Percentiles rank a stretch among this genome's conserved stretches.
phyloP scores from a whole-genome alignment of 1,284 basidiomycete species.

The Pulchroboletus neoregius region DNA sequence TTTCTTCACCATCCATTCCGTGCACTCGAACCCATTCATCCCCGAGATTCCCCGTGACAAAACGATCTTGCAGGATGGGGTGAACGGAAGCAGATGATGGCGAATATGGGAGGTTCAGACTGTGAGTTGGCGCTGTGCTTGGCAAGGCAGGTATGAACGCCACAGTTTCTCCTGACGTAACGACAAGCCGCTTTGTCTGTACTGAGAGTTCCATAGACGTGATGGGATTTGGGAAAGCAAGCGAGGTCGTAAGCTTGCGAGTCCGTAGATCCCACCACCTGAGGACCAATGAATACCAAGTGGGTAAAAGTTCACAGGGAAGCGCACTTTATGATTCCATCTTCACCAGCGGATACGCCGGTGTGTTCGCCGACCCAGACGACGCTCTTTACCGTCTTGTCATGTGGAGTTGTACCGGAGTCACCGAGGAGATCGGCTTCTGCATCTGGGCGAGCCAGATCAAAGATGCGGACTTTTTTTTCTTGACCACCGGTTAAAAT shows the following conservation, averaged over 20 bases:
- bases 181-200: slow-evolving; percentile 81
- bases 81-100: slow-evolving; percentile 93
- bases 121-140: slow-evolving; percentile 54
- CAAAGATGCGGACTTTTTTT: slow-evolving; percentile 95
- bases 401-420: slow-evolving; percentile 62
- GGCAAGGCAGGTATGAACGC: slow-evolving; percentile 77
- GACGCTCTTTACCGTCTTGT: slow-evolving; percentile 88
- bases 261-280: slow-evolving; percentile 98
- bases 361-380: slow-evolving; percentile 89
- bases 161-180: slow-evolving; percentile 90
- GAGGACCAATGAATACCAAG: slow-evolving; percentile 10
- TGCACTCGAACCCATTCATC: slow-evolving; percentile 98
- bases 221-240: slow-evolving; percentile 78
- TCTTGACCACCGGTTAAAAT: slow-evolving; percentile 95
- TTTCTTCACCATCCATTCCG: slow-evolving; percentile 84
- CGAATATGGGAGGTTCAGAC: slow-evolving; percentile 71
- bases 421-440: slow-evolving; percentile 79
- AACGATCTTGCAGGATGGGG: slow-evolving; percentile 83
- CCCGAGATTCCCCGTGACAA: slow-evolving; percentile 84
- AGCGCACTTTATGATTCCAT: slow-evolving; percentile 82
- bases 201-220: slow-evolving; percentile 91
- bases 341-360: slow-evolving; percentile 88
- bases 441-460: slow-evolving; percentile 79
- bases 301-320: background rate
- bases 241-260: slow-evolving; percentile 62